A percentile compares a stretch with the other conserved stretches of the same genome.
Conservation (phyloP, 2,329 filamentous ascomycete species). For the Beauveria caledonica region DNA sequence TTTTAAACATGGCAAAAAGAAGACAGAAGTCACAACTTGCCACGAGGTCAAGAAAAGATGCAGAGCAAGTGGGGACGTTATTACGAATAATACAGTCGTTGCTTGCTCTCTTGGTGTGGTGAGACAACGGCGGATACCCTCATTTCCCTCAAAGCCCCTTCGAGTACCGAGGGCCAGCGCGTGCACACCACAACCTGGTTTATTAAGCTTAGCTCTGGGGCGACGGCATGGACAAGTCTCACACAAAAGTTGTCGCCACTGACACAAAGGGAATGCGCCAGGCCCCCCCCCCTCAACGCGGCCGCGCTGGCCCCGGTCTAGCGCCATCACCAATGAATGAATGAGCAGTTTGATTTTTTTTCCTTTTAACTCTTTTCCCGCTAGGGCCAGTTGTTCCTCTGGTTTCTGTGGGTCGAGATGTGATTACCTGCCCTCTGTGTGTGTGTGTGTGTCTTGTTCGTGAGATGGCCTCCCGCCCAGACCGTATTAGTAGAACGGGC, state of each 20-base stretch:
- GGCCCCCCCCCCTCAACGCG: neutral
- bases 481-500: neutral
- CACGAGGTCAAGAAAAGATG: too few relatives aligned
- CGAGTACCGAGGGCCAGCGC: too few relatives aligned
- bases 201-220: too few relatives aligned
- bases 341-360: neutral
- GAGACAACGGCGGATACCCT: neutral
- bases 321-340: neutral
- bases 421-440: neutral
- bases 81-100: too few relatives aligned
- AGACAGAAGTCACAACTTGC: too few relatives aligned
- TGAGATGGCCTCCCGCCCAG: conserved; percentile 3
- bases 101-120: too few relatives aligned
- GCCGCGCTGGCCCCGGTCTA: too few relatives aligned
- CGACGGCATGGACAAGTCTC: too few relatives aligned
- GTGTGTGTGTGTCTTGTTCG: neutral
- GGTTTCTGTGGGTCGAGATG: neutral
- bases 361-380: neutral
- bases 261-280: neutral
- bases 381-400: neutral
- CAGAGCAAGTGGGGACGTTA: too few relatives aligned
- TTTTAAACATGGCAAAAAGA: too few relatives aligned
- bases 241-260: neutral
- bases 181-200: too few relatives aligned
- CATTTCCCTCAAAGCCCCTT: neutral